Conservation (phyloP, 306 rosid genomes). For the Boehmeria nivea region DNA sequence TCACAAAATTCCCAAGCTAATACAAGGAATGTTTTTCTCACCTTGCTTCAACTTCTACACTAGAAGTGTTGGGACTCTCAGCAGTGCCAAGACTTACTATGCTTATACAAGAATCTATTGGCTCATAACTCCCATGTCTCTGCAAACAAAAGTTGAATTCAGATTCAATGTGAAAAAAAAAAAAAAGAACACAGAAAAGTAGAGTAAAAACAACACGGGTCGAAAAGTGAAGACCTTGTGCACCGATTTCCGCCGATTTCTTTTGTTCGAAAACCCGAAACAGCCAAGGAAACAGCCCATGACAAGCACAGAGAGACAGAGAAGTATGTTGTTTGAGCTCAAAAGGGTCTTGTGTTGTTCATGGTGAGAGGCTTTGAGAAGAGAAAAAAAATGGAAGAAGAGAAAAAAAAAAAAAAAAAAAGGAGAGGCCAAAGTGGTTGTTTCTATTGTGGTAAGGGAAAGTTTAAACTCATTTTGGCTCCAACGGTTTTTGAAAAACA, state of each 20-base stretch:
- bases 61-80: slow-evolving; percentile 18
- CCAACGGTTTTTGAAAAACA: slow-evolving; percentile 67
- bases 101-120: slow-evolving; percentile 34
- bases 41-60: slow-evolving; percentile 43
- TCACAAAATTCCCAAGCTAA: not conserved
- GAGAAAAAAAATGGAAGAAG: not conserved
- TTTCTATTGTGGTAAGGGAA: slow-evolving; percentile 18
- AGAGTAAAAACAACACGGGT: slow-evolving; percentile 6
- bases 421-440: not conserved
- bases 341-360: not conserved
- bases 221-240: slow-evolving; percentile 28
- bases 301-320: not conserved
- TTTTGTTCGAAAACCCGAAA: slow-evolving; percentile 58
- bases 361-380: not conserved
- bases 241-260: slow-evolving; percentile 44
- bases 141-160: slow-evolving; percentile 20
- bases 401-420: slow-evolving; percentile 12
- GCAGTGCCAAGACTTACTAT: slow-evolving; percentile 21
- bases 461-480: slow-evolving; percentile 54
- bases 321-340: not conserved
- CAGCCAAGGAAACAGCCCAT: slow-evolving; percentile 87
- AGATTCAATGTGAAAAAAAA: not conserved
- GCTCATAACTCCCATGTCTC: slow-evolving; percentile 55
- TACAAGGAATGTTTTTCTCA: slow-evolving; percentile 12
- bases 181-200: not conserved